A percentile compares a stretch with the other conserved stretches of the same genome.
phyloP scores from a whole-genome alignment of 2,329 filamentous ascomycete genomes.

The Colletotrichum viniferum region DNA sequence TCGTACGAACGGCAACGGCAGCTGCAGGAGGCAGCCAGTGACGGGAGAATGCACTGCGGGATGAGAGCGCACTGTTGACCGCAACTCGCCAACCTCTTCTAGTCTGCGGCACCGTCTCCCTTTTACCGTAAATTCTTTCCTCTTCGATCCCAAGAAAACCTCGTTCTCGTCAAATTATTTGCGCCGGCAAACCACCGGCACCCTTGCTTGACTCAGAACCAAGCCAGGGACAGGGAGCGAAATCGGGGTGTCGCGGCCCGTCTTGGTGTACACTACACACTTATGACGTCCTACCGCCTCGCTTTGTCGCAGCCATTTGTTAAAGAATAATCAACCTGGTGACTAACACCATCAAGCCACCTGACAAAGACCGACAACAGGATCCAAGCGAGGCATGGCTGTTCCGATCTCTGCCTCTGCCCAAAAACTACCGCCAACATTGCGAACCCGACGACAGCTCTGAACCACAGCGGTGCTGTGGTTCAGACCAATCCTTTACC shows the following conservation, averaged over 20 bases:
- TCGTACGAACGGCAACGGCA: neutral
- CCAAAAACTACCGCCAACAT: constrained; percentile 3
- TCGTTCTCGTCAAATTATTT: neutral
- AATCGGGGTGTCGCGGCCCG: neutral
- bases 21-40: neutral
- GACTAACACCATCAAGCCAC: constrained; percentile 20
- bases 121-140: neutral
- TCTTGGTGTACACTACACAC: neutral
- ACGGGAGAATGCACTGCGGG: neutral
- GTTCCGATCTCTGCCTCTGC: neutral
- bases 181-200: neutral
- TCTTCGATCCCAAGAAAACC: neutral
- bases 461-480: constrained; percentile 36
- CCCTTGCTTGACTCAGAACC: constrained; percentile 16
- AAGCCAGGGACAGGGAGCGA: constrained; percentile 12
- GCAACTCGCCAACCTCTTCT: constrained; percentile 9
- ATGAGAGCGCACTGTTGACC: constrained; percentile 7
- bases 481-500: constrained; percentile 28
- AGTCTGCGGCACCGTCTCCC: neutral
- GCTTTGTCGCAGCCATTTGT: neutral
- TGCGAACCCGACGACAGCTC: constrained; percentile 10
- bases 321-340: constrained; percentile 17
- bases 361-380: constrained; percentile 9
- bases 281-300: constrained; percentile 18
- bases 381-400: constrained; percentile 7